Conservation (phyloP, 1,284 basidiomycete species). For the Ustanciosporium gigantosporum region DNA sequence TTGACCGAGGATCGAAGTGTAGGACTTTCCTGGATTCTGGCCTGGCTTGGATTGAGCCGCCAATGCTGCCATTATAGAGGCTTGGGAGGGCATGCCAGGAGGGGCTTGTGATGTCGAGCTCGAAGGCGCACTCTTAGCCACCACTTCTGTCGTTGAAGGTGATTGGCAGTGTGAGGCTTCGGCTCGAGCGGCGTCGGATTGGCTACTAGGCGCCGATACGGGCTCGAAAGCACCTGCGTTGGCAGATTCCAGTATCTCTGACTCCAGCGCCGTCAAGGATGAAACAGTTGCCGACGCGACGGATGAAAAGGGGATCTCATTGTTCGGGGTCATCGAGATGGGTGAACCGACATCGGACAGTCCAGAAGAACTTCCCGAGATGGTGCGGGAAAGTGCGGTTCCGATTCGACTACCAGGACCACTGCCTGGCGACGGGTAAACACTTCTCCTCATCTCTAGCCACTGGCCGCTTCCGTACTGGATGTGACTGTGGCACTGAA, state of each 20-base stretch:
- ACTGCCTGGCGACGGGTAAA: slow-evolving; percentile 26
- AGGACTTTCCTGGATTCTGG: slow-evolving; percentile 25
- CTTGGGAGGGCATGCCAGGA: slow-evolving; percentile 39
- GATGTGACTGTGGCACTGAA: slow-evolving; percentile 52
- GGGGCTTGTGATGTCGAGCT: slow-evolving; percentile 9
- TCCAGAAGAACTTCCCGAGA: slow-evolving; percentile 20
- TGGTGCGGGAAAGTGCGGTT: slow-evolving; percentile 15
- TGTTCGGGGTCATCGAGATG: slow-evolving; percentile 8
- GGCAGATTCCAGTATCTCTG: not conserved
- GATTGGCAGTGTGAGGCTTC: no score
- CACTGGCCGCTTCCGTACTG: slow-evolving; percentile 48
- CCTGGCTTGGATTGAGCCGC: slow-evolving; percentile 32
- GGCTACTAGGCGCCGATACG: not conserved
- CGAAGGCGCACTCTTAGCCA: not conserved
- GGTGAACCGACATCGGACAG: not conserved
- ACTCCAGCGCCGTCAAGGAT: not conserved
- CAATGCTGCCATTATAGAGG: slow-evolving; percentile 46
- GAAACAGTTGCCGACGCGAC: no score
- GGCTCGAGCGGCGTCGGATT: not conserved
- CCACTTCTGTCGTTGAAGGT: not conserved
- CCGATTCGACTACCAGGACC: slow-evolving; percentile 12
- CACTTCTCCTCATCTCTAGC: slow-evolving; percentile 55
- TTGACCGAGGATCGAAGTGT: slow-evolving; percentile 54
- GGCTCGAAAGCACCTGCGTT: not conserved
- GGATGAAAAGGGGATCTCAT: no score